Conservation (phyloP, 192 early-diverging fungal species). For the Rhizophagus sp. region DNA sequence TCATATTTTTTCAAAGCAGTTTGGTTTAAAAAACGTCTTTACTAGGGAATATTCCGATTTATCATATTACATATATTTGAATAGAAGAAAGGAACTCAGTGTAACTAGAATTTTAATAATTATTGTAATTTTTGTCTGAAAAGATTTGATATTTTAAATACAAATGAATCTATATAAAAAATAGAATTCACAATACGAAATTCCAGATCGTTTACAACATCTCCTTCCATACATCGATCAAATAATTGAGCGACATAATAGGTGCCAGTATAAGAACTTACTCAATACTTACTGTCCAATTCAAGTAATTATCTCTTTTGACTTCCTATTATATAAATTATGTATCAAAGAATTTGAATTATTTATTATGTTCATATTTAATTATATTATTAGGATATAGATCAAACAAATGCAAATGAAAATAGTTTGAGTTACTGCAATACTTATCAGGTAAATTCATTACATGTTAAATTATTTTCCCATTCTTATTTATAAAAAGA, state of each 20-base stretch:
- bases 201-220: not conserved
- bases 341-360: not conserved
- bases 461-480: not conserved
- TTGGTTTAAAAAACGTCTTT: slow-evolving; percentile 8
- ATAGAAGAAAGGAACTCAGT: not conserved
- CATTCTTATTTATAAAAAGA: not conserved
- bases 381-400: not conserved
- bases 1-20: slow-evolving; percentile 15
- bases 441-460: not conserved
- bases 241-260: not conserved
- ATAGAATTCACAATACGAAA: not conserved
- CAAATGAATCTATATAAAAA: too few relatives aligned
- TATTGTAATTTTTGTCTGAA: too few relatives aligned
- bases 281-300: not conserved
- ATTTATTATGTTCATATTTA: not conserved
- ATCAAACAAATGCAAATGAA: not conserved
- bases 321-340: too few relatives aligned
- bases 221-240: not conserved
- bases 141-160: too few relatives aligned
- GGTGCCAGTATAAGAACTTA: not conserved
- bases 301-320: not conserved
- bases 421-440: not conserved
- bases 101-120: not conserved
- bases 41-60: not conserved
- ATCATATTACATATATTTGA: not conserved